Conservation (phyloP, 176 grass and related monocot species). For the Rhynchospora pubera region DNA sequence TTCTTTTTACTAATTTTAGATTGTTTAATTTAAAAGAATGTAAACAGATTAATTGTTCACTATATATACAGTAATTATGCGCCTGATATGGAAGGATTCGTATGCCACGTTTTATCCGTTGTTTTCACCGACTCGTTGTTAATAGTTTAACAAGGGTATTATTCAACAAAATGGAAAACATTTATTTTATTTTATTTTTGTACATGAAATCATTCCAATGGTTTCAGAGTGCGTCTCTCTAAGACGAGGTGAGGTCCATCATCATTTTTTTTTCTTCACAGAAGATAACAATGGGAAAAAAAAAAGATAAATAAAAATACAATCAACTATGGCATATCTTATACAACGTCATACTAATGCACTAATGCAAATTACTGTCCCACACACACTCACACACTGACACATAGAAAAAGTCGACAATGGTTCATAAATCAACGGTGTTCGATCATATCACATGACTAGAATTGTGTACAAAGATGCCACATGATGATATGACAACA, state of each 20-base stretch:
- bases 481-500: neutral
- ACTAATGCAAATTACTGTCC: neutral
- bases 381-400: neutral
- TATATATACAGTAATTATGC: neutral
- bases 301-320: neutral
- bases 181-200: neutral
- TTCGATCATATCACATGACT: neutral
- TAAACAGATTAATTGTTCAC: neutral
- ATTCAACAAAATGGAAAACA: neutral
- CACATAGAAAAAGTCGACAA: neutral
- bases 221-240: too few species aligned
- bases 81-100: neutral
- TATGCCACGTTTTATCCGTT: neutral
- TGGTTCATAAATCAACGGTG: neutral
- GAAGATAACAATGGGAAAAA: neutral
- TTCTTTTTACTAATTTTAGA: neutral
- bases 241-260: too few species aligned
- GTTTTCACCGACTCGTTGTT: neutral
- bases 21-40: neutral
- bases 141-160: neutral
- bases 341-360: neutral
- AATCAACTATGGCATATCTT: neutral
- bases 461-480: neutral
- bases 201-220: too few species aligned
- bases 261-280: neutral